Conservation (phyloP, 75 land plant species). For the Larix kaempferi region DNA sequence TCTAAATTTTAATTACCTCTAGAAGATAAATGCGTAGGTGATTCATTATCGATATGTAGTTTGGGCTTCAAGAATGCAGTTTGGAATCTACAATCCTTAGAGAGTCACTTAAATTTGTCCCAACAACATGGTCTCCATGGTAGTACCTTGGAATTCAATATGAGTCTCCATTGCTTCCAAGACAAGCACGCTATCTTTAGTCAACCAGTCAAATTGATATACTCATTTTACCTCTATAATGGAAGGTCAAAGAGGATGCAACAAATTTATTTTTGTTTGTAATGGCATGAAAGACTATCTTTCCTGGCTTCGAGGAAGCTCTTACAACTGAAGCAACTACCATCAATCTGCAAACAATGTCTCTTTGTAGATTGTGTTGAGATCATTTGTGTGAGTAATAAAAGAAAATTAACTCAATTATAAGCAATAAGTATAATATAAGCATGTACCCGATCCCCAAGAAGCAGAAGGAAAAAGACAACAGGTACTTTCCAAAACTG, state of each 20-base stretch:
- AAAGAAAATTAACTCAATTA: too few species aligned
- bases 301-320: background rate
- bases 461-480: too few species aligned
- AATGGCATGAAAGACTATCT: conserved; percentile 12
- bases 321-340: too few species aligned
- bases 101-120: conserved; percentile 56
- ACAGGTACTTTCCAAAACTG: too few species aligned
- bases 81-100: conserved; percentile 76
- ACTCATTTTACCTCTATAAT: conserved; percentile 88
- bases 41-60: conserved; percentile 87
- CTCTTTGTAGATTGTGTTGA: too few species aligned
- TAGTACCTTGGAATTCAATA: conserved; percentile 68
- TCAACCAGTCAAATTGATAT: conserved; percentile 93
- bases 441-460: too few species aligned
- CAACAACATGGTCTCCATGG: conserved; percentile 72
- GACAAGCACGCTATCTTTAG: conserved; percentile 85
- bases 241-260: conserved; percentile 74
- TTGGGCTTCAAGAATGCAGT: conserved; percentile 87
- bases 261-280: conserved; percentile 94
- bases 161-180: conserved; percentile 79
- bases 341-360: too few species aligned
- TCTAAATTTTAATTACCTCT: conserved; percentile 43
- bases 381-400: too few species aligned
- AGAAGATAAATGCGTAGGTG: conserved; percentile 94
- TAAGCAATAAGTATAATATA: too few species aligned